Percentiles rank a stretch among this genome's conserved stretches.
These are phyloP conservation scores for Rehmannia glutinosa DNA, from an alignment of 257 asterid species.

Conservation along the genomic window DNA sequence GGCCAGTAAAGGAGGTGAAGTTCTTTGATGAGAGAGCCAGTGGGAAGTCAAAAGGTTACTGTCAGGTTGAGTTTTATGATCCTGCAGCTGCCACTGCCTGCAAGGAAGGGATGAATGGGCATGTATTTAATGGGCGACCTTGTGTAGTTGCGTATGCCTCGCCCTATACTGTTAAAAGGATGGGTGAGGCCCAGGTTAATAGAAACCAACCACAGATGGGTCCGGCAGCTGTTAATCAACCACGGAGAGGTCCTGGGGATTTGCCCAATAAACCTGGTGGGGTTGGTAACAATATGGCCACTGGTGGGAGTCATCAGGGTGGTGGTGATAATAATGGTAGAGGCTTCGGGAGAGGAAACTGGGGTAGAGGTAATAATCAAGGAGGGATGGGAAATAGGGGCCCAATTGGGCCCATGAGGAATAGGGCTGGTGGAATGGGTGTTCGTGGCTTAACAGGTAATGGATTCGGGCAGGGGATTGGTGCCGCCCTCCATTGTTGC, in stretches of 20 bases:
- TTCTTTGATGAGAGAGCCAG: constrained; percentile 83
- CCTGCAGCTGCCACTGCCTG: constrained; percentile 62
- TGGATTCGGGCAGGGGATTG: constrained; percentile 70
- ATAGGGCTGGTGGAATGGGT: constrained; percentile 64
- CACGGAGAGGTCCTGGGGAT: constrained; percentile 61
- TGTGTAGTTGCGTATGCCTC: constrained; percentile 90
- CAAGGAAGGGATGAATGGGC: constrained; percentile 80
- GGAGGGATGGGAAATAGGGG: constrained; percentile 46
- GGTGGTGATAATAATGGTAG: constrained; percentile 43
- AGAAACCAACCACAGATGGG: constrained; percentile 59
- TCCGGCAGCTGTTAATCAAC: constrained; percentile 33
- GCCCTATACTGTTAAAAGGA: constrained; percentile 56
- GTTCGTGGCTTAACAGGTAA: constrained; percentile 61
- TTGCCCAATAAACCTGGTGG: constrained; percentile 42
- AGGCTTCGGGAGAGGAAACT: constrained; percentile 72
- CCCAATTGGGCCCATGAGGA: constrained; percentile 39
- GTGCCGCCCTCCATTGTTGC: constrained; percentile 58
- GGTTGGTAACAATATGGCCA: constrained; percentile 31
- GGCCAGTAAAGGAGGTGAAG: constrained; percentile 69
- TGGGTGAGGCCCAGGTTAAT: constrained; percentile 78
- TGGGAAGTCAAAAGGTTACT: constrained; percentile 86
- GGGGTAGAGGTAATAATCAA: constrained; percentile 52
- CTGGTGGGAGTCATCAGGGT: constrained; percentile 35
- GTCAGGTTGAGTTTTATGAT: constrained; percentile 78
- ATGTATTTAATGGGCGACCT: constrained; percentile 66